These are phyloP conservation scores for Dysphania ambrosioides DNA, from an alignment of 148 eudicot genomes.

Conservation along the genomic window DNA sequence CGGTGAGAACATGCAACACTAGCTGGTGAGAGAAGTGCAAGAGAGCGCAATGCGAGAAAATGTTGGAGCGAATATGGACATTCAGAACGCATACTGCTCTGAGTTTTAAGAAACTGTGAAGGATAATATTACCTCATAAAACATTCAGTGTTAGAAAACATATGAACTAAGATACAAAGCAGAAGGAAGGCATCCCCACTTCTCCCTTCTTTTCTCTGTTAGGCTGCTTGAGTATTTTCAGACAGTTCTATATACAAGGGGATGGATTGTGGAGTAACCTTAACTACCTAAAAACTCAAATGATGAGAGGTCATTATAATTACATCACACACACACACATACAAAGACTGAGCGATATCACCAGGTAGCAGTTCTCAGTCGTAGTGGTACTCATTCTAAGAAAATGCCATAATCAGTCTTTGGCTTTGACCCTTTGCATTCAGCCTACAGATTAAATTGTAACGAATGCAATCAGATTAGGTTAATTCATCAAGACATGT, in stretches of 20 bases:
- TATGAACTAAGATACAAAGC: neutral
- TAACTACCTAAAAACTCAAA: slow-evolving; percentile 15
- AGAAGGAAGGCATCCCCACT: neutral
- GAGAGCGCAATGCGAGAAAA: too few species aligned
- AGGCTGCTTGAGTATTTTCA: slow-evolving; percentile 1
- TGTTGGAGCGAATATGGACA: too few species aligned
- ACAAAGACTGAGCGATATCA: neutral
- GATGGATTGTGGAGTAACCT: slow-evolving; percentile 4
- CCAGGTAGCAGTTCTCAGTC: slow-evolving; percentile 22
- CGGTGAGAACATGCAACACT: too few species aligned
- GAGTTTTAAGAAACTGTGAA: too few species aligned
- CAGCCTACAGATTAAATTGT: slow-evolving; percentile 31
- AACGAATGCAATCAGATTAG: neutral
- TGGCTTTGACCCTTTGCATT: slow-evolving; percentile 21
- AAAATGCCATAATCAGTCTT: slow-evolving; percentile 29
- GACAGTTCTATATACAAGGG: neutral
- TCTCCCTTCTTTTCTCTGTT: slow-evolving; percentile 1
- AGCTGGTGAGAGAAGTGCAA: neutral
- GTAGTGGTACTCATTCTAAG: slow-evolving; percentile 40
- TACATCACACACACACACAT: slow-evolving; percentile 10
- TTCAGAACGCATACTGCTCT: too few species aligned
- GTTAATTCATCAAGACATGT: neutral
- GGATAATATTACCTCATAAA: neutral
- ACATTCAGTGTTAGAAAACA: neutral
- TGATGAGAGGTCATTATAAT: neutral